A percentile compares a stretch with the other conserved stretches of the same genome.
Evolutionary conservation across 768 basidiomycete genomes (phyloP).

Genomic region (Trametes cinnabarina): DNA sequence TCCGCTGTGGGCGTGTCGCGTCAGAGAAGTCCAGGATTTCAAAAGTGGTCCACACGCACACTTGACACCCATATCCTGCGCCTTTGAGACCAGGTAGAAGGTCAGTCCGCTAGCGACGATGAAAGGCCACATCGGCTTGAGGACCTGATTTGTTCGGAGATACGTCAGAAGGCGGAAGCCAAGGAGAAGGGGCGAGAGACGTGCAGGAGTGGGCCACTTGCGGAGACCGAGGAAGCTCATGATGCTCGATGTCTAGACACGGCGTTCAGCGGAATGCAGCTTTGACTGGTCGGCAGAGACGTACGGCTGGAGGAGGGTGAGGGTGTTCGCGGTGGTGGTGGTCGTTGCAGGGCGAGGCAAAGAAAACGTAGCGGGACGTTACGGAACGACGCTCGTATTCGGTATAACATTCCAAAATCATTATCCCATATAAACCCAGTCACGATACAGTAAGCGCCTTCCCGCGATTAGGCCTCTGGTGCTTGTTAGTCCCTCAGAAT

Average conservation of each 20-base stretch:
- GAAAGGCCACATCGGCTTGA: conserved; percentile 81
- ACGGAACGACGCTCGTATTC: conserved; percentile 3
- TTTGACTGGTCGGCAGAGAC: not conserved
- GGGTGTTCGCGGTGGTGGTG: conserved; percentile 2
- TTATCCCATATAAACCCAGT: too few species aligned
- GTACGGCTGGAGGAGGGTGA: not conserved
- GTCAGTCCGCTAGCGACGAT: conserved; percentile 62
- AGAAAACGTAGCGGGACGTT: conserved; percentile 15
- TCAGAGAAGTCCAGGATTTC: not conserved
- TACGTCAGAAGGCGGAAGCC: not conserved
- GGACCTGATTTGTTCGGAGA: conserved; percentile 43
- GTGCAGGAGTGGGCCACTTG: conserved; percentile 77
- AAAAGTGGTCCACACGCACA: conserved; percentile 49
- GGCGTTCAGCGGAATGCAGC: not conserved
- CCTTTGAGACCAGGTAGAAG: conserved; percentile 61
- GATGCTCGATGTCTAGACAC: conserved; percentile 6
- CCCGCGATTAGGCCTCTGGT: too few species aligned
- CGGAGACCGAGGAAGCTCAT: conserved; percentile 81
- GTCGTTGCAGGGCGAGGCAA: not conserved
- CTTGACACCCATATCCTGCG: conserved; percentile 67
- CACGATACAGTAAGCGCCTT: too few species aligned
- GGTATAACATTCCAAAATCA: not conserved
- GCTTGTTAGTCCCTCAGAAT: too few species aligned
- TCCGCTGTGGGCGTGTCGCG: conserved; percentile 44
- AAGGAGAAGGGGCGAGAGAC: conserved; percentile 32